A percentile compares a stretch with the other conserved stretches of the same genome.
Evolutionary conservation across 2,329 filamentous ascomycete species (phyloP).

Genomic region (Tolypocladium sp.): DNA sequence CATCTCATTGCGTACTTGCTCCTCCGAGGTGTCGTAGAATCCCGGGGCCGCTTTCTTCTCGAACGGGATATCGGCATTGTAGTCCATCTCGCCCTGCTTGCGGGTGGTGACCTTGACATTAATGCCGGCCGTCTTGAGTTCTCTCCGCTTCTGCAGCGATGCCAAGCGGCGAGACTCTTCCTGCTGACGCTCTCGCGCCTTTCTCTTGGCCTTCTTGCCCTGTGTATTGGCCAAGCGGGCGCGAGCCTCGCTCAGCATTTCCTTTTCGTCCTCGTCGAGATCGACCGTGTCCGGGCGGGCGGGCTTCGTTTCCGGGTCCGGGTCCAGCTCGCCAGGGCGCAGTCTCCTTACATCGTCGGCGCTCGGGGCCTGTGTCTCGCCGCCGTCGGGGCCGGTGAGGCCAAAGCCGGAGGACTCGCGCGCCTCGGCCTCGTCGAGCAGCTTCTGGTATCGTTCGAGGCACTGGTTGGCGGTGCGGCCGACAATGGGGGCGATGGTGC

Average conservation of each 20-base stretch:
- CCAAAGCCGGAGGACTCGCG: conserved; percentile 77
- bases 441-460: conserved; percentile 90
- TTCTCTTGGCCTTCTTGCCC: conserved; percentile 97
- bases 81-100: conserved; percentile 97
- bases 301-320: conserved; percentile 94
- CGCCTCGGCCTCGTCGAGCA: conserved; percentile 91
- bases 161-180: conserved; percentile 89
- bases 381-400: conserved; percentile 76
- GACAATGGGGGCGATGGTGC: conserved; percentile 94
- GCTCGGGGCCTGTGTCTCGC: conserved; percentile 76
- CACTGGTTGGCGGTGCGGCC: conserved; percentile 95
- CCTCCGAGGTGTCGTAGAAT: conserved; percentile 89
- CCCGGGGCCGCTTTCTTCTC: conserved; percentile 83
- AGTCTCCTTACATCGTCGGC: conserved; percentile 87
- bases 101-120: conserved; percentile 91
- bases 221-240: conserved; percentile 95
- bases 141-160: conserved; percentile 85
- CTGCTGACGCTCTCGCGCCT: conserved; percentile 88
- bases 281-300: conserved; percentile 95
- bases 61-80: conserved; percentile 97
- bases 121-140: conserved; percentile 95
- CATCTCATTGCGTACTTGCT: conserved; percentile 70
- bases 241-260: conserved; percentile 96
- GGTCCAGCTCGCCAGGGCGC: conserved; percentile 87
- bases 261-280: conserved; percentile 97